Conservation (phyloP, 1,284 basidiomycete species). For the Cystobasidium slooffiae region DNA sequence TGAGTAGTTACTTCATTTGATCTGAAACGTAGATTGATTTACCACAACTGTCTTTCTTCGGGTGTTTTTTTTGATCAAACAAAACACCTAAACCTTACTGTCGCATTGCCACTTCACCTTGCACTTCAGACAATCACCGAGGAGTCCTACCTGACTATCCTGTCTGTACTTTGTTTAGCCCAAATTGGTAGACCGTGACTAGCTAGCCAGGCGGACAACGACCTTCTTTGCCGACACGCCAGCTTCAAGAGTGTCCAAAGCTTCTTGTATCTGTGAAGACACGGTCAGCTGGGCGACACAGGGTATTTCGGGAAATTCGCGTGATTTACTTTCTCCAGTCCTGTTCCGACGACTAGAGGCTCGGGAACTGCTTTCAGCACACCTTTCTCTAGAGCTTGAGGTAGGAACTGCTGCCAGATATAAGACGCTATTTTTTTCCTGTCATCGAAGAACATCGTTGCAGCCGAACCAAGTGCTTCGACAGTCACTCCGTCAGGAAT, state of each 20-base stretch:
- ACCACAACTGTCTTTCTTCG: no score
- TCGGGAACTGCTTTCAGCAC: slow-evolving; percentile 45
- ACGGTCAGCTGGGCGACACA: neutral
- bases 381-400: slow-evolving; percentile 41
- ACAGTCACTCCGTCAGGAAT: slow-evolving; percentile 42
- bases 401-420: slow-evolving; percentile 47
- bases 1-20: neutral
- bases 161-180: neutral
- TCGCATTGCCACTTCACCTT: no score
- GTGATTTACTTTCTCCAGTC: slow-evolving; percentile 40
- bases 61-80: no score
- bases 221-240: slow-evolving; percentile 50
- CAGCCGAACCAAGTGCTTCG: slow-evolving; percentile 20
- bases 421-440: slow-evolving; percentile 20
- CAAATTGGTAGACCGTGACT: neutral
- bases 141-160: no score
- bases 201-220: slow-evolving; percentile 27
- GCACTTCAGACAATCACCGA: no score
- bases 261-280: slow-evolving; percentile 40
- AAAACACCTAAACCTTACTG: no score
- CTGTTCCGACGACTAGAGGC: slow-evolving; percentile 45
- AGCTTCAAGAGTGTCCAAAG: slow-evolving; percentile 43
- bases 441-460: slow-evolving; percentile 35
- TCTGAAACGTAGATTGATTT: no score
- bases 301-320: neutral